Evolutionary conservation across 352 stramenopile genomes (phyloP).

Genomic region (Phytophthora syringae): DNA sequence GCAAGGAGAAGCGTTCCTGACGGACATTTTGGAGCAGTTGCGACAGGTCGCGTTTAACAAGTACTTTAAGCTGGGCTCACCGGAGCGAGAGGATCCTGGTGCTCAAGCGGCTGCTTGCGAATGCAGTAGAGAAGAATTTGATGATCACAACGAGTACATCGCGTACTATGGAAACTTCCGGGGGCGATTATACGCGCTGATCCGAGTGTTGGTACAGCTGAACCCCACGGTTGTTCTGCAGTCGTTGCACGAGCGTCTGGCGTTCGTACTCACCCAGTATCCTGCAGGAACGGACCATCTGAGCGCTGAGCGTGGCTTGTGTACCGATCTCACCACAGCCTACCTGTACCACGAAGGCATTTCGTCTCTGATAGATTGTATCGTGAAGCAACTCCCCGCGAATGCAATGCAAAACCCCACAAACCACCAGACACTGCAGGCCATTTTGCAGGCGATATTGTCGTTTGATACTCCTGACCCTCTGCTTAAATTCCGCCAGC

Average conservation of each 20-base stretch:
- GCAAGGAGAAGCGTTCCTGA: slow-evolving; percentile 44
- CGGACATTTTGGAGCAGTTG: slow-evolving; percentile 51
- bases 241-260: slow-evolving; percentile 64
- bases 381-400: slow-evolving; percentile 74
- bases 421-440: slow-evolving; percentile 53
- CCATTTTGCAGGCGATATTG: slow-evolving; percentile 62
- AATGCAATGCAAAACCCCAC: slow-evolving; percentile 44
- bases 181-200: slow-evolving; percentile 73
- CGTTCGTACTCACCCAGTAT: slow-evolving; percentile 64
- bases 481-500: slow-evolving; percentile 77
- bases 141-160: slow-evolving; percentile 76
- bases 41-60: slow-evolving; percentile 76
- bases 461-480: slow-evolving; percentile 62
- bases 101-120: slow-evolving; percentile 38
- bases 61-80: slow-evolving; percentile 81
- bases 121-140: slow-evolving; percentile 70
- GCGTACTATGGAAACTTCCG: slow-evolving; percentile 84
- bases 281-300: slow-evolving; percentile 56
- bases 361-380: slow-evolving; percentile 69
- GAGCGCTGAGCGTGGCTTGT: slow-evolving; percentile 48
- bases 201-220: slow-evolving; percentile 72
- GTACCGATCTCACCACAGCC: slow-evolving; percentile 64
- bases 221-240: slow-evolving; percentile 54
- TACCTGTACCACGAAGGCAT: slow-evolving; percentile 85
- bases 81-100: slow-evolving; percentile 54